phyloP scores from a whole-genome alignment of 805 yeast species.

The Gaillardinia entomophila region DNA sequence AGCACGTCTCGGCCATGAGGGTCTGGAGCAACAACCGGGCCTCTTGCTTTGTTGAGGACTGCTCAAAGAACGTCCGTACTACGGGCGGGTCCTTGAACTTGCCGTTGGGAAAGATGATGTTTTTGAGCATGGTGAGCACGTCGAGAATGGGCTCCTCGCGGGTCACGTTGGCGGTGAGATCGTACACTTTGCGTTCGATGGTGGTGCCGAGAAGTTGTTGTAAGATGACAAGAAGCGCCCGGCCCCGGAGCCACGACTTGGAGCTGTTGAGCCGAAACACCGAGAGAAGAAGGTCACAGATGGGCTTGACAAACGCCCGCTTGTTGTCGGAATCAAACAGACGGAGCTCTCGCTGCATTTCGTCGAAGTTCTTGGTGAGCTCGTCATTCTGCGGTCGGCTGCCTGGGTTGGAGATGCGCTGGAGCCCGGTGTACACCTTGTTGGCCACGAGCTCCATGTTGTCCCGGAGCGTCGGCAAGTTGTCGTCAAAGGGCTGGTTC shows the following conservation, averaged over 20 bases:
- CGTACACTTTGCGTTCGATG: constrained; percentile 62
- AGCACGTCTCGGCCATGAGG: constrained; percentile 58
- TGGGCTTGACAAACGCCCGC: constrained; percentile 67
- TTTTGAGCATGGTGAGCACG: constrained; percentile 14
- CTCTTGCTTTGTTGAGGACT: constrained; percentile 47
- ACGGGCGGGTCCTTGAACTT: constrained; percentile 41
- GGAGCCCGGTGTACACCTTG: constrained; percentile 25
- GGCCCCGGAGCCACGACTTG: constrained; percentile 76
- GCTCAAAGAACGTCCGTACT: constrained; percentile 47
- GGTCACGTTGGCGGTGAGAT: constrained; percentile 30
- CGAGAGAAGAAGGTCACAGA: constrained; percentile 68
- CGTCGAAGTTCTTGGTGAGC: constrained; percentile 29
- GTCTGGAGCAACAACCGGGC: constrained; percentile 52
- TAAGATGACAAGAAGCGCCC: constrained; percentile 72
- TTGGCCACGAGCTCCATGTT: constrained; percentile 28
- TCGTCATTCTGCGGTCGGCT: constrained; percentile 5
- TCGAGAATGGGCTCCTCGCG: constrained; percentile 44
- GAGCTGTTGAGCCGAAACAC: constrained; percentile 62
- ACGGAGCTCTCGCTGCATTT: constrained; percentile 33
- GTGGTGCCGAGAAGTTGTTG: constrained; percentile 88
- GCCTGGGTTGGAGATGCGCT: not conserved
- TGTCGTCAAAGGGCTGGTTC: constrained; percentile 22
- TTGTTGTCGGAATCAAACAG: constrained; percentile 1
- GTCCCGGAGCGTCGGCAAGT: constrained; percentile 5
- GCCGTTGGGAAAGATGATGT: constrained; percentile 40